These are phyloP conservation scores for Aspergillus tubingensis DNA, from an alignment of 2,329 filamentous ascomycete genomes.

Conservation along the genomic window DNA sequence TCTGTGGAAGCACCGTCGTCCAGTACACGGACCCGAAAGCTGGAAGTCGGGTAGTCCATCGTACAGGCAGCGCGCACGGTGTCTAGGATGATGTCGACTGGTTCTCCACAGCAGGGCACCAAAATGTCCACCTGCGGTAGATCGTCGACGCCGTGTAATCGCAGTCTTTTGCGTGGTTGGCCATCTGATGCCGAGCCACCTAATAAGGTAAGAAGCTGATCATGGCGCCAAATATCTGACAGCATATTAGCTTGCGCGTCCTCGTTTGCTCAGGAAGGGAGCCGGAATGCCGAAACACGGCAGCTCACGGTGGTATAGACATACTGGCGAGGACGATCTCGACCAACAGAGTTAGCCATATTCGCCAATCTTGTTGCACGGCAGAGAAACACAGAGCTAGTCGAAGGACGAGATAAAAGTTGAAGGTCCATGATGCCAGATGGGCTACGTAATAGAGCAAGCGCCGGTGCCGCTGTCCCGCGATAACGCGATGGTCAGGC, in stretches of 20 bases:
- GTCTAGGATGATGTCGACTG: conserved; percentile 58
- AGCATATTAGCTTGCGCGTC: neutral
- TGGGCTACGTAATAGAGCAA: conserved; percentile 20
- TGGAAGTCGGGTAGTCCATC: conserved; percentile 56
- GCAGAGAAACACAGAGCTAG: conserved; percentile 15
- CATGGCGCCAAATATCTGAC: conserved; percentile 25
- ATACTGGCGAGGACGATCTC: conserved; percentile 29
- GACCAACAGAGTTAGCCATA: conserved; percentile 30
- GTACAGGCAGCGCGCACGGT: conserved; percentile 58
- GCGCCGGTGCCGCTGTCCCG: conserved; percentile 20
- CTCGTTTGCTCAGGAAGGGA: neutral
- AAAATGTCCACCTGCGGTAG: conserved; percentile 58
- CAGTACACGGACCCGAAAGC: conserved; percentile 57
- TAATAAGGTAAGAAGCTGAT: conserved; percentile 27
- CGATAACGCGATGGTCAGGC: conserved; percentile 16
- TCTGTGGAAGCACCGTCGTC: conserved; percentile 56
- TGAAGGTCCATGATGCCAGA: conserved; percentile 20
- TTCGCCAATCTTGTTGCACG: conserved; percentile 23
- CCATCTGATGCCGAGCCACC: conserved; percentile 14
- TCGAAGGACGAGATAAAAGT: conserved; percentile 26
- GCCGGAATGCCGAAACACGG: neutral
- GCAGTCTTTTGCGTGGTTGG: conserved; percentile 23
- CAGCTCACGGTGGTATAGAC: conserved; percentile 1
- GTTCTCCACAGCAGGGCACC: conserved; percentile 61
- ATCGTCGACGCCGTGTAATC: conserved; percentile 40